These are phyloP conservation scores for Pichia sp. DNA, from an alignment of 1,139 yeast species.

Conservation along the genomic window DNA sequence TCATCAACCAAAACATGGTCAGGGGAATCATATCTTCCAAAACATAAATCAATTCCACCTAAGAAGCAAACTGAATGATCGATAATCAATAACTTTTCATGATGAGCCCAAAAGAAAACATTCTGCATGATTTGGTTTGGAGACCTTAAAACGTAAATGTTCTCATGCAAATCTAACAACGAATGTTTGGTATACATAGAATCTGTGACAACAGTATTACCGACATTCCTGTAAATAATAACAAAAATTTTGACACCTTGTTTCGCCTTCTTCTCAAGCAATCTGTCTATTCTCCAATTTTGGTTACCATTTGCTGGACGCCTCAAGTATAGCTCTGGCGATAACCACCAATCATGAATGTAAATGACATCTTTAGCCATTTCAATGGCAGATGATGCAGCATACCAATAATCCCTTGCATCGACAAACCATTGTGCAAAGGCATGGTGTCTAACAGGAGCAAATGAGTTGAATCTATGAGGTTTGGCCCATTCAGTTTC, in stretches of 20 bases:
- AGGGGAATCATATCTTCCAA: conserved; percentile 94
- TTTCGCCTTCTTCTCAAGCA: conserved; percentile 84
- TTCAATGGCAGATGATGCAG: conserved; percentile 83
- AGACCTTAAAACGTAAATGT: conserved; percentile 85
- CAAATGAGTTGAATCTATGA: conserved; percentile 83
- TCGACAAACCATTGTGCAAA: conserved; percentile 98
- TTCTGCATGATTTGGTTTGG: conserved; percentile 94
- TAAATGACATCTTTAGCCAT: conserved; percentile 93
- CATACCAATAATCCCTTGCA: conserved; percentile 96
- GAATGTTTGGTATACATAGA: conserved; percentile 94
- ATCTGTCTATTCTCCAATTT: conserved; percentile 85
- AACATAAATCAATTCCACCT: conserved; percentile 95
- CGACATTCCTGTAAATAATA: conserved; percentile 93
- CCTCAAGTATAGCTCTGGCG: conserved; percentile 88
- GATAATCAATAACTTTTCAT: conserved; percentile 82
- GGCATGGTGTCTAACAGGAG: conserved; percentile 80
- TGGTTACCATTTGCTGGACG: conserved; percentile 96
- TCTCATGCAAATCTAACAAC: conserved; percentile 75
- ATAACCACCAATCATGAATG: conserved; percentile 98
- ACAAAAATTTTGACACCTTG: conserved; percentile 93
- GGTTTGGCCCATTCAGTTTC: conserved; percentile 65
- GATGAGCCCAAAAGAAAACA: conserved; percentile 98
- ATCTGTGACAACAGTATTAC: conserved; percentile 88
- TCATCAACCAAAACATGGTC: conserved; percentile 91
- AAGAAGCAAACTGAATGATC: conserved; percentile 87